A percentile compares a stretch with the other conserved stretches of the same genome.
Evolutionary conservation across 2,329 filamentous ascomycete genomes (phyloP).

Genomic region (Aureobasidium pullulans): DNA sequence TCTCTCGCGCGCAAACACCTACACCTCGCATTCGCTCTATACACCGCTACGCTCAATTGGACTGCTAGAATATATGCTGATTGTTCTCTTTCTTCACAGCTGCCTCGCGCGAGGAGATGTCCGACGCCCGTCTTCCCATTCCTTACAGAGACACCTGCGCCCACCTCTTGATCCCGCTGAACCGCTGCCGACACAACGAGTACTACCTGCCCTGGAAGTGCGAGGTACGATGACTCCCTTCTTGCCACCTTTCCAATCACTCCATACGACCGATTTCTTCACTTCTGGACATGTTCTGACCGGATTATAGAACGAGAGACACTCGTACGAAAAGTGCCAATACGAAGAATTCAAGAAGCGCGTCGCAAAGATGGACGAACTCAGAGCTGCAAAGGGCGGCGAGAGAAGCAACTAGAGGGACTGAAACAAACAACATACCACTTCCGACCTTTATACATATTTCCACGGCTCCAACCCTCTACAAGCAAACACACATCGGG

Average conservation of each 20-base stretch:
- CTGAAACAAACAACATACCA: too few relatives aligned
- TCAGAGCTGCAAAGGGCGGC: slow-evolving; percentile 77
- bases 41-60: neutral
- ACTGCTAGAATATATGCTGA: slow-evolving; percentile 12
- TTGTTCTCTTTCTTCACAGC: slow-evolving; percentile 37
- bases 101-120: slow-evolving; percentile 88
- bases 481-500: neutral
- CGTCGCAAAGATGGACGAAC: slow-evolving; percentile 96
- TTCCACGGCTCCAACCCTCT: neutral
- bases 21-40: neutral
- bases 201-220: slow-evolving; percentile 99
- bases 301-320: slow-evolving; percentile 70
- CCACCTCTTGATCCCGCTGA: slow-evolving; percentile 87
- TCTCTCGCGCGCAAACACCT: neutral
- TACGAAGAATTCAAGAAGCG: slow-evolving; percentile 98
- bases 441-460: neutral
- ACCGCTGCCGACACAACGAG: slow-evolving; percentile 84
- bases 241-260: neutral
- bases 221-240: slow-evolving; percentile 51
- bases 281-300: neutral
- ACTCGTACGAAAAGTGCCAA: slow-evolving; percentile 98
- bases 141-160: slow-evolving; percentile 95
- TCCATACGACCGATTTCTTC: neutral
- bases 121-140: slow-evolving; percentile 77
- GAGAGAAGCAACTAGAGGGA: slow-evolving; percentile 68